phyloP scores from a whole-genome alignment of 805 yeast genomes.

The Saccharomycopsis sp. region DNA sequence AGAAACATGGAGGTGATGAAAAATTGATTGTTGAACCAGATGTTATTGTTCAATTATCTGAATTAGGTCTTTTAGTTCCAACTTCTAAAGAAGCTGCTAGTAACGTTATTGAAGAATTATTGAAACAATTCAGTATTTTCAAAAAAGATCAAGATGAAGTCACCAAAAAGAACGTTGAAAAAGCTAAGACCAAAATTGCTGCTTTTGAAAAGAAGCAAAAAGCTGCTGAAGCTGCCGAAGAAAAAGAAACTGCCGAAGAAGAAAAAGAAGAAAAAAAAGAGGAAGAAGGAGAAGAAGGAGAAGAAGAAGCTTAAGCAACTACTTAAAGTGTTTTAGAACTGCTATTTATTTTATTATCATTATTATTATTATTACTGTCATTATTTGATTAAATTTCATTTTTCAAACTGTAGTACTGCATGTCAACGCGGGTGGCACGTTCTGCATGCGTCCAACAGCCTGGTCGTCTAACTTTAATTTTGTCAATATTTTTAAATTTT shows the following conservation, averaged over 20 bases:
- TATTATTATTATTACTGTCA: background rate
- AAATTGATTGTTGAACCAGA: conserved; percentile 73
- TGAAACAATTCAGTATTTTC: conserved; percentile 61
- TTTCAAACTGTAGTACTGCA: too few species aligned
- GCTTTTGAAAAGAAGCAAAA: conserved; percentile 4
- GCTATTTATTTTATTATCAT: background rate
- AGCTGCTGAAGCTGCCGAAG: background rate
- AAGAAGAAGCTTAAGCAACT: too few species aligned
- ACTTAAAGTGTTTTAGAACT: too few species aligned
- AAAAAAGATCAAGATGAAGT: conserved; percentile 67
- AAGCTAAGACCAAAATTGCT: conserved; percentile 15
- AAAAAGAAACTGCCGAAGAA: conserved; percentile 4
- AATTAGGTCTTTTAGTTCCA: conserved; percentile 73
- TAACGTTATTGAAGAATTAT: conserved; percentile 52
- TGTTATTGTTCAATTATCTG: conserved; percentile 64
- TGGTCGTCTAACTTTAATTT: too few species aligned
- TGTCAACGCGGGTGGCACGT: too few species aligned
- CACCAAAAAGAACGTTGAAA: conserved; percentile 54
- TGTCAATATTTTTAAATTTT: too few species aligned
- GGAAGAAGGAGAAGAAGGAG: conserved; percentile 5
- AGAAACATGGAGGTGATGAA: conserved; percentile 24
- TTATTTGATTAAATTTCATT: background rate
- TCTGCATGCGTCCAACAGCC: too few species aligned
- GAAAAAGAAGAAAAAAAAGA: conserved; percentile 7
- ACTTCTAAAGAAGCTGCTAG: conserved; percentile 61